Evolutionary conservation across 495 filamentous ascomycete genomes (phyloP), one percentile per base, ranked within the genome.

Genomic region (Trichoderma erinaceum): DNA sequence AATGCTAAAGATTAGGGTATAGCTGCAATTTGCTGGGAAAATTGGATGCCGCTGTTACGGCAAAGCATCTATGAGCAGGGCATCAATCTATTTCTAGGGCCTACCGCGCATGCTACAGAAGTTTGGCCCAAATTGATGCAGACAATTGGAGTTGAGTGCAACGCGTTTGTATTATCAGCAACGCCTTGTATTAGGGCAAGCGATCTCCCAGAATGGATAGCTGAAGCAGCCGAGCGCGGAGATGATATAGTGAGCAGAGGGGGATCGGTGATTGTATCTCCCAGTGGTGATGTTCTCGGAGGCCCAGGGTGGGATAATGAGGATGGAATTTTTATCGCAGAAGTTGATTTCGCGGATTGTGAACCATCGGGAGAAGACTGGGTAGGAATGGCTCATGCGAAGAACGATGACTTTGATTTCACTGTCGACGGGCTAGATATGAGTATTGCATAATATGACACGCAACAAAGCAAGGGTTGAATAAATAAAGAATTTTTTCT

Each of bases 21-120:
- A 0, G 83, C 88, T 0, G 90, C 90, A 0, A 91, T 93, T 25
- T 93, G 90, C 76, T 93, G 90, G 90, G 90, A 93, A 74, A 93
- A 91, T 69, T 91, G 87, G 70, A 93, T 93, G 90, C 90, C 90
- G 0, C 75, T 92, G 21, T 83, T 93, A 2, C 64, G 32, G 25
- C 64, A 66, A 7, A 66, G 83, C 29, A 78, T 93, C 4, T 93
- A 92, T 69, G 82, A 83, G 1, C 90, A 92, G 75, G 90, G 91
- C 70, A 88, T 92, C 35, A 91, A 89, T 70, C 77, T 93, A 8
- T 93, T 91, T 71, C 83, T 92, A 16, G 90, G 90, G 1, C 90
- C 90, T 0, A 92, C 90, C 0, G 90, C 90, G 5, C 90, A 93
- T 75, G 83, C 80, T 13, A 81, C 89, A 48, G 85, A 89, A 70